Base-by-base conservation (phyloP, 2,329 filamentous ascomycete species). In the Thielaviopsis ethacetica region DNA sequence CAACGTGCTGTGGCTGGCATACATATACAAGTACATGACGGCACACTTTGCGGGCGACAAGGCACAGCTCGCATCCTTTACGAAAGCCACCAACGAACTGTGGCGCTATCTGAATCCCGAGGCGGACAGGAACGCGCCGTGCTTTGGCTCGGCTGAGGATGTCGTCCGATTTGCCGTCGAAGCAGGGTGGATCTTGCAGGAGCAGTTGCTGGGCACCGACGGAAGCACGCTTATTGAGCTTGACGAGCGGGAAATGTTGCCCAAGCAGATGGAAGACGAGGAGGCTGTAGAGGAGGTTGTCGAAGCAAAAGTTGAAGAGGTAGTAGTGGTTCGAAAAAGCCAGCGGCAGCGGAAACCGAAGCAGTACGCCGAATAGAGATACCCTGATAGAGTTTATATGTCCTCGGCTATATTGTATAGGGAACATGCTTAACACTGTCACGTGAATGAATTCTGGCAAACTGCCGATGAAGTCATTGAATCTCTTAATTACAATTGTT, bases 1-100 rank as follows among this genome's bases (percentile, higher is more conserved):
- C 4, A 85, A 85, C 62, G 79, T 84, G 1, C 69, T 85, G 19
- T 85, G 82, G 82, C 72, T 85, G 50, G 77, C 79, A 2, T 84
- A 83, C 62, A 70, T 83, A 5, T 82, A 82, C 64, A 69, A 73
- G 41, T 82, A 81, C 66, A 67, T 82, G 59, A 64, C 71, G 2
- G 63, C 62, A 6, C 71, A 75, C 61, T 82, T 79, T 63, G 62
- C 64, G 12, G 78, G 79, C 5, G 69, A 72, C 9, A 73, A 71
- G 63, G 71, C 69, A 60, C 73, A 76, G 21, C 65, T 81, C 13
- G 65, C 65, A 3, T 62, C 63, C 2, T 83, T 83, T 64, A 72
- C 70, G 60, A 69, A 68, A 17, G 67, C 71, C 50, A 82, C 78
- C 1, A 70, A 67, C 58, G 78, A 82, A 67, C 65, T 84, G 63